Base-by-base conservation (phyloP, 495 filamentous ascomycete species). In the Tetracladium marchalianum region DNA sequence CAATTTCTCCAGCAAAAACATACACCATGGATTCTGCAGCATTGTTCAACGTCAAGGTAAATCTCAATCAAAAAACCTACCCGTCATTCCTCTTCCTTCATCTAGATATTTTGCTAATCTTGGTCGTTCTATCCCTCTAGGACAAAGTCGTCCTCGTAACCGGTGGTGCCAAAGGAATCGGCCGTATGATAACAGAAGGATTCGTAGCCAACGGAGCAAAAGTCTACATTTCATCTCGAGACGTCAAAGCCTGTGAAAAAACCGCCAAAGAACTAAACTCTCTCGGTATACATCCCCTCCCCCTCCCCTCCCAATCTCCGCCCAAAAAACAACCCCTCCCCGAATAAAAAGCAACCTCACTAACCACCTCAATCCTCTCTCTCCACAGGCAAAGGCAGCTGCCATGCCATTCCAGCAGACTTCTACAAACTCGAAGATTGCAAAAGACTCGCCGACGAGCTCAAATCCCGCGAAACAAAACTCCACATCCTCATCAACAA, bases 401-500 rank as follows among this genome's bases (percentile, higher is more conserved):
- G 79, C 0, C 51, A 82, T 52, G 70, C 80, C 31, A 78, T 89
- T 43, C 72, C 75, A 0, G 82, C 81, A 51, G 77, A 90, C 54
- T 79, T 90, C 54, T 85, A 85, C 67, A 78, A 81, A 38, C 78
- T 84, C 52, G 76, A 78, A n/a, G 83, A 85, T 34, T 68, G 81
- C 50, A 76, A 77, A 57, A 68, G 62, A 16, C 64, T 87, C 10
- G 84, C 78, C 0, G 69, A 73, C 33, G 77, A 85, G 62, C 67
- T 90, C 18, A 61, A 61, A 34, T 73, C 72, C 50, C 71, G 74
- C 34, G 84, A 88, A 54, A 68, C 68, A 47, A 81, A 78, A 52
- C 75, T 92, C 12, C 76, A 88, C 58, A 73, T 89, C 47, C 75
- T 90, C 0, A 76, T 90, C 51, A 88, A 89, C 67, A 92, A 90